Base-by-base conservation (phyloP, 352 stramenopile genomes). In the Pythium brachiatum region DNA sequence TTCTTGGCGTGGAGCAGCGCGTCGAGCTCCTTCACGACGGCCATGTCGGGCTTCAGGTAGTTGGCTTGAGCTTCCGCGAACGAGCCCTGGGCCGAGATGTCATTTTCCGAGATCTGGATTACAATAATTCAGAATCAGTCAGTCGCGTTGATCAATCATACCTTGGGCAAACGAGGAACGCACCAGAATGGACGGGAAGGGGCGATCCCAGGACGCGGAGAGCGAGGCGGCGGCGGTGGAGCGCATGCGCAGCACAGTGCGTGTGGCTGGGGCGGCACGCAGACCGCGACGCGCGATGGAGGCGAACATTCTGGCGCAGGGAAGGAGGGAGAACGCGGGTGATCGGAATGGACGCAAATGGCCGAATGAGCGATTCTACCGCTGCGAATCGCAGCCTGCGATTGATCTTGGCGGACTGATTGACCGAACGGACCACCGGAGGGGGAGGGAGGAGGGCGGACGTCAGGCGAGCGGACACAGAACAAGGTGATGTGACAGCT, bases 11-110 rank as follows among this genome's bases (percentile, higher is more conserved):
- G 72, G 18, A 99, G 74, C 53, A 90, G 69, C 61, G 82, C 77
- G 31, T 97, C 79, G 4, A 99, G 70, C 32, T 92, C 75, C 55
- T 88, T 78, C 16, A 99, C 95, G 15, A 91, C 71, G 11, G 95
- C 70, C 72, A 79, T 73, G 64, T 97, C 86, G 16, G 89, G 89
- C 66, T 90, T 69, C 13, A 97, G 70, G 71, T 94, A 96, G 27
- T 86, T 88, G 41, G 88, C 89, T 54, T 97, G 89, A 5, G 87
- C 86, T 62, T 97, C 86, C 0, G 89, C 89, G 62, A 97, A 97
- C 51, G 88, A 95, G 38, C 85, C 85, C 59, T 94, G 83, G n/a
- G 83, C 85, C 9, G 82, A 81, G 26, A 92, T 73, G 11, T 77
- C 73, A 25, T 91, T 70, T 53, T 89, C 76, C n/a, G 82, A 86